Evolutionary conservation across 805 yeast species (phyloP), one percentile per base, ranked within the genome.

Genomic region (Pichia ethanolica): DNA sequence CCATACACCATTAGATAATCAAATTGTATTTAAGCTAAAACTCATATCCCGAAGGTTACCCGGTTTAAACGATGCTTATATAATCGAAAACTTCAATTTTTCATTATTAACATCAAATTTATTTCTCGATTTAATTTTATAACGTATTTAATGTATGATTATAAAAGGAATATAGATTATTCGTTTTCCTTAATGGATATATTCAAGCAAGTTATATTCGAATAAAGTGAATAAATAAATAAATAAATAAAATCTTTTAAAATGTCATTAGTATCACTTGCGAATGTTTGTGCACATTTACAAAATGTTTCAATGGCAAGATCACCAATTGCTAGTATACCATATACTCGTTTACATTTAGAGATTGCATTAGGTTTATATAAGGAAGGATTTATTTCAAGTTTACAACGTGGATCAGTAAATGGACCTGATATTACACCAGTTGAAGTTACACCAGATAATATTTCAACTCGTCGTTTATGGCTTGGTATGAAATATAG

Each of bases 401-500:
- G 89, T 3, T 76, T 93, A 46, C 95, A 87, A 61, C 79, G 87
- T 60, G 99, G 99, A 3, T 85, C 91, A 8, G 71, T 79, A 2
- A 64, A 76, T 9, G 96, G 97, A 1, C 98, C 99, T 12, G 98
- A 93, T 65, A 63, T 71, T 42, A 71, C 71, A 2, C 84, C 90
- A 0, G 81, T 80, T 5, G 89, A 84, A 40, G 86, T 81, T 26
- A 89, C 98, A 0, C 89, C 85, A 35, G 96, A 87, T 63, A 90
- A 91, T 62, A 79, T 93, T 33, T 68, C 95, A 20, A 77, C 90
- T 1, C 81, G 98, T 61, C 77, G 95, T 57, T 74, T 93, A 45
- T 93, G 99, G 99, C 66, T 93, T 25, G 95, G 90, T 2, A 72
- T 93, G 64, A 93, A 93, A 65, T 93, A 93, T 66, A 79, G 91